Evolutionary conservation across 176 grass and related monocot species (phyloP).

Genomic region (Musa acuminata): DNA sequence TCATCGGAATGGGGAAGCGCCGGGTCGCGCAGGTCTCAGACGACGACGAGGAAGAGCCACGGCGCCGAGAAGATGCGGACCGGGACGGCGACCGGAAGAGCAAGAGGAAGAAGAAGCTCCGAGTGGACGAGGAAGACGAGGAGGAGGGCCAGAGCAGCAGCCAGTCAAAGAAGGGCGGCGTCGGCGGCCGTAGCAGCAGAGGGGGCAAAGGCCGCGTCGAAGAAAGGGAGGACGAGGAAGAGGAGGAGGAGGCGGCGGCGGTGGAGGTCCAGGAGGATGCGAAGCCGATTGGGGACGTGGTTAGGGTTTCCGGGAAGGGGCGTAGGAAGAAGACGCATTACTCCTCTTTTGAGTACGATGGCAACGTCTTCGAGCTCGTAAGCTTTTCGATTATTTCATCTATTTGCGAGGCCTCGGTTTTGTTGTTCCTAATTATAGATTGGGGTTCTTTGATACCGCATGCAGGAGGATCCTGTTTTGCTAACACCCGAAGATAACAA

Average conservation of each 20-base stretch:
- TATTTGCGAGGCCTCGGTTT: not conserved
- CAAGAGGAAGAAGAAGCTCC: slow-evolving; percentile 15
- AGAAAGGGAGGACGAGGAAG: slow-evolving; percentile 18
- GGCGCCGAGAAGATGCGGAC: slow-evolving; percentile 23
- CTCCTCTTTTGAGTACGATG: slow-evolving; percentile 75
- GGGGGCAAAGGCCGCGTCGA: slow-evolving; percentile 8
- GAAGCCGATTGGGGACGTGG: slow-evolving; percentile 39
- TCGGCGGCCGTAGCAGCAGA: slow-evolving; percentile 24
- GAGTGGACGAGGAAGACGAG: slow-evolving; percentile 43
- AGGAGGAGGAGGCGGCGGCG: slow-evolving; percentile 36
- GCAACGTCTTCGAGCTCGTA: slow-evolving; percentile 79
- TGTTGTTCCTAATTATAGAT: slow-evolving; percentile 4
- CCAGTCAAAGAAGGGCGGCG: slow-evolving; percentile 26
- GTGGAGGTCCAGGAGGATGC: slow-evolving; percentile 38
- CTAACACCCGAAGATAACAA: slow-evolving; percentile 58
- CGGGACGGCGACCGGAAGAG: slow-evolving; percentile 36
- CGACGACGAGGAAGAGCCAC: slow-evolving; percentile 48
- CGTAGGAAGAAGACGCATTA: slow-evolving; percentile 61
- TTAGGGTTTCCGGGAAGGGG: slow-evolving; percentile 76
- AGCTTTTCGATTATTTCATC: slow-evolving; percentile 20
- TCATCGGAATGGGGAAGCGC: slow-evolving; percentile 54
- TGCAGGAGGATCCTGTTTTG: slow-evolving; percentile 88
- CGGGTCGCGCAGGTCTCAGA: slow-evolving; percentile 46
- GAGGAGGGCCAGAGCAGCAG: slow-evolving; percentile 36
- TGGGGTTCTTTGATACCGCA: slow-evolving; percentile 6